Conservation (phyloP, 148 eudicot species). For the Dysphania ambrosioides region DNA sequence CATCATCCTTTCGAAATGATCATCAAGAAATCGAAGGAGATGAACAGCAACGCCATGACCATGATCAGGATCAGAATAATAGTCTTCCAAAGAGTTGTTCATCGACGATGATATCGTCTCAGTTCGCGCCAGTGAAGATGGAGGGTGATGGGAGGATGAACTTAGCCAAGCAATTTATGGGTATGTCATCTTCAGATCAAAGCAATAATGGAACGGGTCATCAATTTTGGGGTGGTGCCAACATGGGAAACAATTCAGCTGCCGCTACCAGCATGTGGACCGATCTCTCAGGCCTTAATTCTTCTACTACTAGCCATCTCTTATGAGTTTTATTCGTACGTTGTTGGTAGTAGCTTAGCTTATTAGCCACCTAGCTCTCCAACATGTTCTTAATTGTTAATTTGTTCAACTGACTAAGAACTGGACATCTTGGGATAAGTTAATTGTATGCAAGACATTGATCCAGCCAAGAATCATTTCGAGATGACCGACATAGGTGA, state of each 20-base stretch:
- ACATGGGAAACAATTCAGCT: background rate
- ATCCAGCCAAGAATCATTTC: slow-evolving; percentile 1
- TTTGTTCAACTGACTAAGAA: slow-evolving; percentile 13
- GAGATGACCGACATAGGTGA: background rate
- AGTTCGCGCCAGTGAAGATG: slow-evolving; percentile 36
- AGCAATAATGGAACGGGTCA: slow-evolving; percentile 7
- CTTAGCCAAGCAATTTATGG: slow-evolving; percentile 37
- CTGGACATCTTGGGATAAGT: slow-evolving; percentile 1
- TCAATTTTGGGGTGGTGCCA: slow-evolving; percentile 42
- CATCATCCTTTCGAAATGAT: slow-evolving; percentile 23
- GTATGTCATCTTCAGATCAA: slow-evolving; percentile 20
- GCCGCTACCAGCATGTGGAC: slow-evolving; percentile 37
- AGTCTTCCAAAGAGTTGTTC: slow-evolving; percentile 14
- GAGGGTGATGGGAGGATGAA: slow-evolving; percentile 35
- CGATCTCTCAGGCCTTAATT: slow-evolving; percentile 47
- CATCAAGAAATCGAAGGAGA: slow-evolving; percentile 5
- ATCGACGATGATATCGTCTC: slow-evolving; percentile 9
- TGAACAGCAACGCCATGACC: background rate
- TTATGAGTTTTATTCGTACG: slow-evolving; percentile 17
- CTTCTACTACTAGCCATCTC: slow-evolving; percentile 44
- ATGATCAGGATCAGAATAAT: slow-evolving; percentile 3
- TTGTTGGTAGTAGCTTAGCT: background rate
- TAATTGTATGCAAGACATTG: background rate
- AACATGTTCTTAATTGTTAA: background rate
- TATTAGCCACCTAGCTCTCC: background rate